Conservation (phyloP, 192 early-diverging fungal species). For the Umbelopsis vinacea region DNA sequence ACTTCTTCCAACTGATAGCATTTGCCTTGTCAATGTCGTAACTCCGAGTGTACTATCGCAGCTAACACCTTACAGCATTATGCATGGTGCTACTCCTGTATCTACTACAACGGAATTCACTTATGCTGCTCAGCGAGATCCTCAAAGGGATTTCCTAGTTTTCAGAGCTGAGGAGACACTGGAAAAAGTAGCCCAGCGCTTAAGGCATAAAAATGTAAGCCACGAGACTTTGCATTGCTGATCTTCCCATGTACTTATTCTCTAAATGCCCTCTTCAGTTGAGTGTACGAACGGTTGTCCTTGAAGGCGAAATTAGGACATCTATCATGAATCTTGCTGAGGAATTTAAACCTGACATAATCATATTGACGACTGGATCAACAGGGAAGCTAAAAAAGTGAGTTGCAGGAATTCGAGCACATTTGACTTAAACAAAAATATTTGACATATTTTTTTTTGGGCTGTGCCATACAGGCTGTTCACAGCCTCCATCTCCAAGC, state of each 20-base stretch:
- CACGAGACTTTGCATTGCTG: background rate
- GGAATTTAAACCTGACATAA: slow-evolving; percentile 10
- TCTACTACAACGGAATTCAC: background rate
- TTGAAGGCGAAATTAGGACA: background rate
- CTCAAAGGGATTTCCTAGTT: background rate
- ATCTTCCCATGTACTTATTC: background rate
- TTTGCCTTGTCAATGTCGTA: slow-evolving; percentile 19
- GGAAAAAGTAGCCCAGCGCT: background rate
- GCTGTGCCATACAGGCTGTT: background rate
- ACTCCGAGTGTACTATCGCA: background rate
- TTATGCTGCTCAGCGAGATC: background rate
- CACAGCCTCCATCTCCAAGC: background rate
- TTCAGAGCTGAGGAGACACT: slow-evolving; percentile 5
- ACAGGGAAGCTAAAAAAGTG: slow-evolving; percentile 4
- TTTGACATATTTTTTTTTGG: no score
- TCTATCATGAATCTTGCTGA: background rate
- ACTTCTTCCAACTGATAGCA: background rate
- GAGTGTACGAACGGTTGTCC: slow-evolving; percentile 14
- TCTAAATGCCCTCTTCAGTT: background rate
- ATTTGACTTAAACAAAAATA: background rate
- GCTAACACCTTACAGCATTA: background rate
- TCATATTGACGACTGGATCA: background rate
- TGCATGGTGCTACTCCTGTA: background rate
- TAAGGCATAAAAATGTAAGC: slow-evolving; percentile 2
- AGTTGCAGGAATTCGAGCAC: background rate